Evolutionary conservation across 1,284 basidiomycete genomes (phyloP).

Genomic region (Ceratorhiza oryzae-sativae): DNA sequence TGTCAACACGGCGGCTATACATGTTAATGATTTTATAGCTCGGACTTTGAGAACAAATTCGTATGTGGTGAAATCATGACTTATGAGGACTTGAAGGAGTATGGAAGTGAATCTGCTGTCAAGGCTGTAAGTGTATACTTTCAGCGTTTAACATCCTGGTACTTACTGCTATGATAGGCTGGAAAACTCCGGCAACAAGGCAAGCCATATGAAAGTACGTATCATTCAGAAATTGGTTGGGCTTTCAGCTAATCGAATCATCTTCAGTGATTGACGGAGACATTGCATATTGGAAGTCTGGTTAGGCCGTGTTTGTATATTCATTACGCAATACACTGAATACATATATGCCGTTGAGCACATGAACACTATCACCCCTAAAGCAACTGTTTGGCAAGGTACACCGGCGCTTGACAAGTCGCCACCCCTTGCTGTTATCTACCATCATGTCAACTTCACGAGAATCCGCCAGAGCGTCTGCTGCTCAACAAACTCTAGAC

Average conservation of each 20-base stretch:
- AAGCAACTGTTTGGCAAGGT: no score
- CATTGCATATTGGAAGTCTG: conserved; percentile 85
- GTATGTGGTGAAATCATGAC: conserved; percentile 99
- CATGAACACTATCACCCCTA: no score
- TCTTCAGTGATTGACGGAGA: conserved; percentile 78
- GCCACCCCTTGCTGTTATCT: not conserved
- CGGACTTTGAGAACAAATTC: conserved; percentile 97
- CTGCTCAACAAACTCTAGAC: conserved; percentile 80
- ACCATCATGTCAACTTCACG: conserved; percentile 31
- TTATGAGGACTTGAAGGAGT: conserved; percentile 89
- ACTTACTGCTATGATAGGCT: conserved; percentile 52
- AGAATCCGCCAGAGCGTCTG: conserved; percentile 57
- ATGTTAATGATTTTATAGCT: conserved; percentile 54
- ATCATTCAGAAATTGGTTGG: conserved; percentile 3
- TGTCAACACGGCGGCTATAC: conserved; percentile 43
- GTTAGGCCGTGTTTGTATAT: conserved; percentile 46
- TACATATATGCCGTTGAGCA: not conserved
- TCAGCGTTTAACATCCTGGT: not conserved
- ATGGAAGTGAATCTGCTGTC: conserved; percentile 88
- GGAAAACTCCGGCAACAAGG: conserved; percentile 97
- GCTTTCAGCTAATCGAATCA: conserved; percentile 35
- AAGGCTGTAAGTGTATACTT: conserved; percentile 65
- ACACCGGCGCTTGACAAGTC: conserved; percentile 1
- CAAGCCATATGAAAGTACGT: conserved; percentile 88
- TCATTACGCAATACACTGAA: conserved; percentile 2